Evolutionary conservation across 169 alveolate species (phyloP), one percentile per base, ranked within the genome.

Genomic region (Eimeria maxima): DNA sequence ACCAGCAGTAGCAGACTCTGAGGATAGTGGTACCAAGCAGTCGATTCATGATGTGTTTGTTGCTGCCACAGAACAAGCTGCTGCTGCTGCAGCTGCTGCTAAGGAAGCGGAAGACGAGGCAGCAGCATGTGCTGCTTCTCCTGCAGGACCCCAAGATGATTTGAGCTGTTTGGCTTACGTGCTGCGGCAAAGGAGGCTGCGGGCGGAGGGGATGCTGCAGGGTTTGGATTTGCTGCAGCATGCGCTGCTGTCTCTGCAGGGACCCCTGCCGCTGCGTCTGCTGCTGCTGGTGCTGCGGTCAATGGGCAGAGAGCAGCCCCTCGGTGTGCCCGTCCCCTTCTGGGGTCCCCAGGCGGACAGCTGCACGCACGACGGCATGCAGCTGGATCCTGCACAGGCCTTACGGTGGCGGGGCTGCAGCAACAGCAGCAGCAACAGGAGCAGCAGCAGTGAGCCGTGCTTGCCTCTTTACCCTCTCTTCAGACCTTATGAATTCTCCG

Each of bases 241-340:
- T 50, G 69, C 81, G 1, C 94, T 93, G 86, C 81, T 47, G 80
- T 44, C 67, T 0, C 84, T 93, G 22, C 93, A 33, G 47, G 63
- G 80, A n/a, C 96, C 96, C 14, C 60, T 81, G 44, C 80, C 94
- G 1, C 57, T 63, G 27, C 53, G 57, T 6, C 47, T 83, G 87
- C 84, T 83, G 45, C 96, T 93, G 93, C 71, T 60, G 47, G 89
- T 67, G 65, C 93, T 93, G 27, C 96, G 96, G 63, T 93, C 96
- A 10, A 45, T 93, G 87, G 96, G 96, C 3, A 29, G 57, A 11
- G 96, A 93, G 57, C 78, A 45, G 65, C 96, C 96, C 27, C 45
- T 88, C 3, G 76, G 78, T 0, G 53, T 73, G 27, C 94, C 94
- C 50, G 69, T 69, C n/a, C 89, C 89, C 18, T 22, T 65, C 33